Percentiles rank a stretch among this genome's conserved stretches.
These are phyloP conservation scores for Mortierella hygrophila DNA, from an alignment of 192 early-diverging fungal species.

Conservation along the genomic window DNA sequence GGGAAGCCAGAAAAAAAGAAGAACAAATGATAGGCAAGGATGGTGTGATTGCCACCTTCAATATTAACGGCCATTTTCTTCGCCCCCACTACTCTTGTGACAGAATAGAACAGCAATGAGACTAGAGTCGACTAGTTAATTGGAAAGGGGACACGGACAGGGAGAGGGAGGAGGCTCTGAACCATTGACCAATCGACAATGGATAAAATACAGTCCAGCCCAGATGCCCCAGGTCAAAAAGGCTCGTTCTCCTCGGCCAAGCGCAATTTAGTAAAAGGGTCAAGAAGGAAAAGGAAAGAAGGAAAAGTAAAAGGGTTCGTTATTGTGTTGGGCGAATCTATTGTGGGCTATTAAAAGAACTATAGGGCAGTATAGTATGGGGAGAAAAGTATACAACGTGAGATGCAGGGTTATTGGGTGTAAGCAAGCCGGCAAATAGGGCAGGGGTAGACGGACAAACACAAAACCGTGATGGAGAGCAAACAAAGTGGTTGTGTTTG, in stretches of 20 bases:
- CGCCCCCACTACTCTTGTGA: not conserved
- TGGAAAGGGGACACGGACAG: not conserved
- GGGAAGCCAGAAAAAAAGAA: not conserved
- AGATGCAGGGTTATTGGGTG: too few species aligned
- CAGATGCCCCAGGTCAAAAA: not conserved
- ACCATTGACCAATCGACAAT: not conserved
- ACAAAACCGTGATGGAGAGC: too few species aligned
- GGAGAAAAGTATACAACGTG: too few species aligned
- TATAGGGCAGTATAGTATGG: not conserved
- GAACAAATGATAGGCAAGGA: not conserved
- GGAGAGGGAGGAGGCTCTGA: not conserved
- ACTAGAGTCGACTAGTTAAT: not conserved
- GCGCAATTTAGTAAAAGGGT: not conserved
- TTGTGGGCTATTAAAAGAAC: not conserved
- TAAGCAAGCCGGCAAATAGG: too few species aligned
- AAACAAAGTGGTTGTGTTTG: too few species aligned
- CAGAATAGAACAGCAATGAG: not conserved
- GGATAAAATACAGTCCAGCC: not conserved
- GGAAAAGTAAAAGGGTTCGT: not conserved
- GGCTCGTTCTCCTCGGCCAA: not conserved
- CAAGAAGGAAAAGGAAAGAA: not conserved
- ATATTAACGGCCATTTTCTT: too few species aligned
- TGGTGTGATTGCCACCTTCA: not conserved
- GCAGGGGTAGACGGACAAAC: too few species aligned
- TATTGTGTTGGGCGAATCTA: not conserved